Evolutionary conservation across 164 flowering plant species (phyloP).

Genomic region (Umbilicus rupestris): DNA sequence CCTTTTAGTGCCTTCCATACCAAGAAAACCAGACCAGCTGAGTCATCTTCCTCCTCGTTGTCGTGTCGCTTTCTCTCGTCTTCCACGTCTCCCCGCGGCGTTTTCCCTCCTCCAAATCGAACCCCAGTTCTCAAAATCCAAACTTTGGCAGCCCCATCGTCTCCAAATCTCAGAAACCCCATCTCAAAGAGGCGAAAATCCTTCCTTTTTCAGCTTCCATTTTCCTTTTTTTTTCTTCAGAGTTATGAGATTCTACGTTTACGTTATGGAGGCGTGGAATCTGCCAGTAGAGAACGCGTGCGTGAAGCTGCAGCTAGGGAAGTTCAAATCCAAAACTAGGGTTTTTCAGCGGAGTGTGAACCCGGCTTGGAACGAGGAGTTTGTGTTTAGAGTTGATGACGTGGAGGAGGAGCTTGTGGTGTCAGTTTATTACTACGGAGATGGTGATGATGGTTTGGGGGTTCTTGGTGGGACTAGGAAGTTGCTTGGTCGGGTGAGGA

Average conservation of each 20-base stretch:
- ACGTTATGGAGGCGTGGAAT: constrained; percentile 52
- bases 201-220: background rate
- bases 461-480: constrained; percentile 27
- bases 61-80: constrained; percentile 21
- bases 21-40: constrained; percentile 1
- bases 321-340: constrained; percentile 42
- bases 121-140: constrained; percentile 8
- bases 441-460: constrained; percentile 14
- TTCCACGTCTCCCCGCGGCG: constrained; percentile 24
- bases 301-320: constrained; percentile 54
- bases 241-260: constrained; percentile 56
- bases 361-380: constrained; percentile 81
- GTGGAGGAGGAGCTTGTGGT: constrained; percentile 46
- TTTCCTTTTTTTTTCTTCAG: background rate
- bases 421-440: constrained; percentile 27
- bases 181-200: too few relatives aligned
- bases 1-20: background rate
- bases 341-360: constrained; percentile 23
- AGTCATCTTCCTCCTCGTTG: background rate
- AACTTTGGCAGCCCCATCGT: background rate
- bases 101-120: background rate
- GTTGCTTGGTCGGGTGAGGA: constrained; percentile 47
- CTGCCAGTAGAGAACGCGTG: constrained; percentile 29
- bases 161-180: too few relatives aligned
- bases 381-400: constrained; percentile 47